Percentiles rank a stretch among this genome's conserved stretches.
Evolutionary conservation across 306 rosid genomes (phyloP).

Genomic region (Lupinus albus): DNA sequence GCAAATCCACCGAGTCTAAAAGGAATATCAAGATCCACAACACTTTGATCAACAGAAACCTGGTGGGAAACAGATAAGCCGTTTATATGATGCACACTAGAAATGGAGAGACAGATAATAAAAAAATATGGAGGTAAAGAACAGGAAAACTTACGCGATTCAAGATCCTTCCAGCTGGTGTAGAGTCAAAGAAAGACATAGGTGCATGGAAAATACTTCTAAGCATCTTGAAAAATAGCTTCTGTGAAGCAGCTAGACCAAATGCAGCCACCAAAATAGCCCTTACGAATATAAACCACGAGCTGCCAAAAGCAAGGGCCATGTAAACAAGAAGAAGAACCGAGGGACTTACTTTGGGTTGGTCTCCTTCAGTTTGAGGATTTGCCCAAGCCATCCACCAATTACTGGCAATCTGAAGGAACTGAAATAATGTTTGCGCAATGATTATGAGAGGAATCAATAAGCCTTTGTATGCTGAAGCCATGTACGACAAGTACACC

Average conservation of each 20-base stretch:
- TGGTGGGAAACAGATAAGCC: too few relatives aligned
- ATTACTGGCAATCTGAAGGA: constrained; percentile 98
- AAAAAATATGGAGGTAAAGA: too few relatives aligned
- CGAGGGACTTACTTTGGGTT: constrained; percentile 79
- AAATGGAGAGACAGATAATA: too few relatives aligned
- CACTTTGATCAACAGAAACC: constrained; percentile 99
- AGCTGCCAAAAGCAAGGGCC: constrained; percentile 99
- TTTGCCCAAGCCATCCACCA: constrained; percentile 99
- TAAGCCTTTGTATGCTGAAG: constrained; percentile 90
- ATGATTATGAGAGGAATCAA: constrained; percentile 86
- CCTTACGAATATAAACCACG: constrained; percentile 89
- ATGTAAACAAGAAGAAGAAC: constrained; percentile 84
- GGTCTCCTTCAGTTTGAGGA: constrained; percentile 97
- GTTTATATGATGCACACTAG: too few relatives aligned
- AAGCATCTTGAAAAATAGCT: constrained; percentile 89
- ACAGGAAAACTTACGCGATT: constrained; percentile 85
- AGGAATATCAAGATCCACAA: constrained; percentile 99
- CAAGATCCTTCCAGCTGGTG: constrained; percentile 98
- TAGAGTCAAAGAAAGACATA: constrained; percentile 98
- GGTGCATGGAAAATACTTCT: constrained; percentile 90
- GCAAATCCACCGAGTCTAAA: constrained; percentile 99
- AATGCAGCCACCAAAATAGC: constrained; percentile 94
- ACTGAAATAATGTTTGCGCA: constrained; percentile 87
- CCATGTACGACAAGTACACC: constrained; percentile 96
- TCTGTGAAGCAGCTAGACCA: constrained; percentile 97